These are phyloP conservation scores for Brassica incana DNA, from an alignment of 345 rosid species.

Conservation along the genomic window DNA sequence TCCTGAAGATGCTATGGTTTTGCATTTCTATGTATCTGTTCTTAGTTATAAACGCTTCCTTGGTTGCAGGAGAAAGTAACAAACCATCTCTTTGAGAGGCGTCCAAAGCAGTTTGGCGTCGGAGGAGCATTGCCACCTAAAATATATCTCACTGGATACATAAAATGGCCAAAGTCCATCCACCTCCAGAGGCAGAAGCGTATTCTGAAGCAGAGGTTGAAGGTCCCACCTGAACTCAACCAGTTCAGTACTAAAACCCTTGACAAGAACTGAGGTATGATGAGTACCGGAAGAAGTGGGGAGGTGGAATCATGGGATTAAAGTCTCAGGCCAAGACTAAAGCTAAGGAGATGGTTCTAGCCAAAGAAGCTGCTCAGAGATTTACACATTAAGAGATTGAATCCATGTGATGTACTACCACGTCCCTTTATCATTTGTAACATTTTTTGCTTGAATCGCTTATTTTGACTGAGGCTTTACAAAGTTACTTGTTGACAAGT, in stretches of 20 bases:
- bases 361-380: slow-evolving; percentile 12
- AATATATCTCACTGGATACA: slow-evolving; percentile 65
- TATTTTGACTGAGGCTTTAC: too few relatives aligned
- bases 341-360: too few relatives aligned
- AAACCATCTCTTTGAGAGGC: slow-evolving; percentile 69
- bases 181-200: slow-evolving; percentile 73
- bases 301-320: too few relatives aligned
- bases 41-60: not conserved
- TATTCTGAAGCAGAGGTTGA: slow-evolving; percentile 68
- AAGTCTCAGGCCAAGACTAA: too few relatives aligned
- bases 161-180: slow-evolving; percentile 68
- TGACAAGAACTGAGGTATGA: slow-evolving; percentile 68
- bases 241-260: slow-evolving; percentile 78
- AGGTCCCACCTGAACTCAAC: slow-evolving; percentile 79
- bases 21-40: not conserved
- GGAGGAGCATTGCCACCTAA: slow-evolving; percentile 84
- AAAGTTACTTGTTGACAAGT: too few relatives aligned
- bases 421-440: too few relatives aligned
- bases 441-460: too few relatives aligned
- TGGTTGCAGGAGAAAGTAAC: slow-evolving; percentile 55
- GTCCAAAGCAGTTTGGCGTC: slow-evolving; percentile 78
- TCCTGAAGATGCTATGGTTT: not conserved
- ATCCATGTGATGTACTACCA: too few relatives aligned
- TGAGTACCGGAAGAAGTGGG: too few relatives aligned
- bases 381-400: too few relatives aligned